A percentile compares a stretch with the other conserved stretches of the same genome.
Conservation (phyloP, 1,139 yeast species). For the Yamadazyma blattariae region DNA sequence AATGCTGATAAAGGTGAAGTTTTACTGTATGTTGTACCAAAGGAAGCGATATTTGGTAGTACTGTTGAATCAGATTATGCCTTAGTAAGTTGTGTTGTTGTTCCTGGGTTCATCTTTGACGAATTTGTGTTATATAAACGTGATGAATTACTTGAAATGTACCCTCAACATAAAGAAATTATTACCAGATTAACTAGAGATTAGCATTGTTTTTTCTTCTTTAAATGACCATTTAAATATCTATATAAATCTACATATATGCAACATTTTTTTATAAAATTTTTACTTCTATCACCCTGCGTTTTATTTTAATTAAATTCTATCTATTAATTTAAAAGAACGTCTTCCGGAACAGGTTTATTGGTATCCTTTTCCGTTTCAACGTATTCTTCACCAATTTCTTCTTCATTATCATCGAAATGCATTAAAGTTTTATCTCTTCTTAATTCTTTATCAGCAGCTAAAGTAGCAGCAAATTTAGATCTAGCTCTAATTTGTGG, state of each 20-base stretch:
- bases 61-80: slow-evolving; percentile 16
- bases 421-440: slow-evolving; percentile 12
- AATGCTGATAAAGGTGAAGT: slow-evolving; percentile 14
- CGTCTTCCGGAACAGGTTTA: slow-evolving; percentile 3
- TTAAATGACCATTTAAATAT: too few species aligned
- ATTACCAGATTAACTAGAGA: slow-evolving; percentile 14
- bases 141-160: slow-evolving; percentile 12
- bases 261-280: too few species aligned
- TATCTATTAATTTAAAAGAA: neutral
- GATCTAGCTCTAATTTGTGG: slow-evolving; percentile 23
- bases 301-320: too few species aligned
- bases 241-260: too few species aligned
- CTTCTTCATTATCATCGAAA: slow-evolving; percentile 11
- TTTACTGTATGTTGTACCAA: slow-evolving; percentile 17
- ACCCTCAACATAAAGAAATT: slow-evolving; percentile 17
- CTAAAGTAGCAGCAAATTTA: slow-evolving; percentile 28
- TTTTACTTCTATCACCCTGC: too few species aligned
- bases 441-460: slow-evolving; percentile 21
- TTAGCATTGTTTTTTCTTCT: too few species aligned
- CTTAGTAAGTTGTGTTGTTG: slow-evolving; percentile 18
- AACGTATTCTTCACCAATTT: slow-evolving; percentile 10
- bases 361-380: neutral
- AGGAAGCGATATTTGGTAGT: slow-evolving; percentile 18
- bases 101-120: slow-evolving; percentile 19
- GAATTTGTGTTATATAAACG: slow-evolving; percentile 17